Evolutionary conservation across 495 filamentous ascomycete species (phyloP).

Genomic region (Sabuloglossum arenarium): DNA sequence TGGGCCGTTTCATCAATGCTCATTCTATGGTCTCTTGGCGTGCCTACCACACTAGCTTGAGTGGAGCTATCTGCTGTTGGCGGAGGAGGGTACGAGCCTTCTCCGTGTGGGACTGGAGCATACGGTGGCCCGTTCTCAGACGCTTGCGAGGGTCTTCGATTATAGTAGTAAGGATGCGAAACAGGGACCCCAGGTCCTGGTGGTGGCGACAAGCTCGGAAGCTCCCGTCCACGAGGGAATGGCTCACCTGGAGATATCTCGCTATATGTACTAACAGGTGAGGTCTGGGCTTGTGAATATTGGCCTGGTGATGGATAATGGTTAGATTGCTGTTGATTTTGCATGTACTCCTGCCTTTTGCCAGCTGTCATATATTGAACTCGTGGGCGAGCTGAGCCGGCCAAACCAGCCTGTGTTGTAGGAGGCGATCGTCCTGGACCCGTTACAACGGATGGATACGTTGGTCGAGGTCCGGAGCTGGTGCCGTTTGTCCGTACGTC

Average conservation of each 20-base stretch:
- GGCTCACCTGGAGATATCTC: neutral
- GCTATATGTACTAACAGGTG: neutral
- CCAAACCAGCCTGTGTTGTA: neutral
- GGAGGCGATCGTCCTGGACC: neutral
- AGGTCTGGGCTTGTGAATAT: neutral
- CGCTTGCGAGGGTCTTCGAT: conserved; percentile 15
- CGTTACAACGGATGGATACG: neutral
- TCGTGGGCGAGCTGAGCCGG: neutral
- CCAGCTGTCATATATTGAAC: neutral
- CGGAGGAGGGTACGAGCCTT: neutral
- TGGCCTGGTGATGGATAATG: neutral
- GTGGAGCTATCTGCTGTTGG: neutral
- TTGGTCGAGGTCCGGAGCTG: neutral
- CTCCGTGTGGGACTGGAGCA: neutral
- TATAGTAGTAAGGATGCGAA: conserved; percentile 9
- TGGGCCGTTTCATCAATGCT: conserved; percentile 1
- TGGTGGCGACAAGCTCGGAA: conserved; percentile 2
- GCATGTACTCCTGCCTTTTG: neutral
- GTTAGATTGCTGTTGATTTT: neutral
- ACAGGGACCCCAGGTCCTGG: neutral
- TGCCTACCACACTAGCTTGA: neutral
- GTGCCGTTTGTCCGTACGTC: neutral
- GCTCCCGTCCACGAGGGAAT: neutral
- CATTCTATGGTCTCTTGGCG: neutral
- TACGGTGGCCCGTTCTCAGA: conserved; percentile 12